Evolutionary conservation across 163 green algal genomes (phyloP), one percentile per base, ranked within the genome.

Genomic region (Chlamydomonas reinhardtii): DNA sequence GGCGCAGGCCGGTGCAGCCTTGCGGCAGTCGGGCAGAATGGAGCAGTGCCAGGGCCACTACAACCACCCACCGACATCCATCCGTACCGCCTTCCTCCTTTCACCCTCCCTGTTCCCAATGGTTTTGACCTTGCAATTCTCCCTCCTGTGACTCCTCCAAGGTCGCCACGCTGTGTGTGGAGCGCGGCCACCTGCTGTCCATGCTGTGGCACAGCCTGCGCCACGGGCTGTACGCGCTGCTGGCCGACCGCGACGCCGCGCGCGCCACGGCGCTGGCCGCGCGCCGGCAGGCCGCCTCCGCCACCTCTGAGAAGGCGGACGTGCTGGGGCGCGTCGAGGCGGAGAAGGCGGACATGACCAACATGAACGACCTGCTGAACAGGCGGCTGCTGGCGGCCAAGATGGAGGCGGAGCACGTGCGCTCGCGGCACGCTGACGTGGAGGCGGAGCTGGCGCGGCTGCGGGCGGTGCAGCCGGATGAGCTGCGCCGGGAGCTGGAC

Each of bases 361-460:
- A 73, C 75, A 85, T 78, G 75, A 89, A 89, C 75, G 84, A 89
- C 74, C 66, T 89, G 66, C 56, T 89, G 19, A 89, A 89, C 56
- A 56, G 84, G 69, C 68, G 84, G 73, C 66, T 84, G 59, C 75
- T 89, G 48, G 61, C 54, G 20, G 74, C 74, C 15, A 77, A 85
- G 68, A 72, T 78, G 75, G 84, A 89, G 75, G 76, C 59, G 43
- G 84, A 89, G 52, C 48, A 76, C 22, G 56, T 84, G 77, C 39
- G 77, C 31, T 20, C 65, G 48, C 29, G 77, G 68, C 77, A 84
- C 34, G 43, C n/a, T 2, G 77, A 84, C 73, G 77, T 84, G 66
- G 83, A 89, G 64, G 25, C 52, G 14, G 66, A 89, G 62, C 66
- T 89, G 52, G 83, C 74, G 24, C 62, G 59, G 48, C 65, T 84